Evolutionary conservation across 768 basidiomycete genomes (phyloP), one percentile per base, ranked within the genome.

Genomic region (Lentinula sp.): DNA sequence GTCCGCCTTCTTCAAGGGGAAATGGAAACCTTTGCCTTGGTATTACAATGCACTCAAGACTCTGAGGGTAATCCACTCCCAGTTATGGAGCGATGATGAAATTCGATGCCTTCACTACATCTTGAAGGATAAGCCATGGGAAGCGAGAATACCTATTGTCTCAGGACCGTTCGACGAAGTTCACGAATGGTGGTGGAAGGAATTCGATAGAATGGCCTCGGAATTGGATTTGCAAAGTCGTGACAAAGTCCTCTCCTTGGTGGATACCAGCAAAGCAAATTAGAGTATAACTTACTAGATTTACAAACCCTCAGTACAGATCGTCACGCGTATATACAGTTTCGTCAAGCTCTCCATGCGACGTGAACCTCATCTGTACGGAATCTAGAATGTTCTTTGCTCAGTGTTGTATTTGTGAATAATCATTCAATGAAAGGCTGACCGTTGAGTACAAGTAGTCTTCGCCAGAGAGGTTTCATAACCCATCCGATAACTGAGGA

Each of bases 351-450:
- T 66, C 95, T 79, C 96, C 96, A 98, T 11, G 92, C 78, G 40
- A 98, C 89, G 66, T 92, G 84, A 0, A 98, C 96, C 68, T 96
- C 85, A 69, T 98, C 96, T 6, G 96, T 98, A 63, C 96, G 84
- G 75, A 90, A 98, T 70, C 95, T 98, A 67, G 23, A 60, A 48
- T 32, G 15, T 51, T 16, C 61, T 43, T 7, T 28, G n/a, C 21
- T 60, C 15, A 52, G 46, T 32, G 16, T 4, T 49, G 13, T 50
- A 32, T 9, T 55, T 21, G 13, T 11, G 21, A 42, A 5, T 10
- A 10, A 16, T 35, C 15, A 4, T 40, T 18, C 1, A 21, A n/a
- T 43, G n/a, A 28, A 4, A 28, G 28, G 56, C 79, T 66, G 62
- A 91, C 94, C 96, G 82, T 75, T 99, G 97, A 6, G 95, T 98